phyloP scores from a whole-genome alignment of 805 yeast genomes.

The Nakazawaea peltata region DNA sequence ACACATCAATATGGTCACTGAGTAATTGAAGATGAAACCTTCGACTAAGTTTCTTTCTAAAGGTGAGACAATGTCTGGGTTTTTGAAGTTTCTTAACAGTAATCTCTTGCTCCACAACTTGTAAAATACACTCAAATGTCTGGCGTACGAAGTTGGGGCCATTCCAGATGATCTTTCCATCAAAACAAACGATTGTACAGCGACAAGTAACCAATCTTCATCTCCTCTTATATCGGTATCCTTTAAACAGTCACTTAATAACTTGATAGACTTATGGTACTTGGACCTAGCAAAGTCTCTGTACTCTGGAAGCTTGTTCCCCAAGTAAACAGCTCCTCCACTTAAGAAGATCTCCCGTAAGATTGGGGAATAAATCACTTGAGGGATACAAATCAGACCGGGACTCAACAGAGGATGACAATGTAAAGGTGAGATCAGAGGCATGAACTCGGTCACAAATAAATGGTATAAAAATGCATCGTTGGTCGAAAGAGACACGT shows the following conservation, averaged over 20 bases:
- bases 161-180: constrained; percentile 26
- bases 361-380: constrained; percentile 21
- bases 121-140: constrained; percentile 26
- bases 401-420: constrained; percentile 30
- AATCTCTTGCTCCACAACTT: constrained; percentile 23
- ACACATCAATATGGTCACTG: constrained; percentile 30
- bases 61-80: constrained; percentile 4
- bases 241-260: constrained; percentile 17
- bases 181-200: constrained; percentile 28
- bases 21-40: constrained; percentile 34
- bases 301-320: constrained; percentile 22
- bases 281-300: constrained; percentile 16
- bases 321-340: constrained; percentile 32
- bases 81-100: constrained; percentile 10
- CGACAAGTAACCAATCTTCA: constrained; percentile 33
- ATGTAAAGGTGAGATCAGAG: constrained; percentile 7
- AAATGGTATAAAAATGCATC: constrained; percentile 12
- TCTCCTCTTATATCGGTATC: constrained; percentile 18
- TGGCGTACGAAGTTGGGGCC: constrained; percentile 19
- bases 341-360: constrained; percentile 26
- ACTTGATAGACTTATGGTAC: constrained; percentile 15
- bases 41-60: constrained; percentile 32
- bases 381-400: constrained; percentile 30
- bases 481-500: constrained; percentile 10
- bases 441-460: constrained; percentile 10